These are phyloP conservation scores for Nemania diffusa DNA, from an alignment of 2,329 filamentous ascomycete genomes.

Conservation along the genomic window DNA sequence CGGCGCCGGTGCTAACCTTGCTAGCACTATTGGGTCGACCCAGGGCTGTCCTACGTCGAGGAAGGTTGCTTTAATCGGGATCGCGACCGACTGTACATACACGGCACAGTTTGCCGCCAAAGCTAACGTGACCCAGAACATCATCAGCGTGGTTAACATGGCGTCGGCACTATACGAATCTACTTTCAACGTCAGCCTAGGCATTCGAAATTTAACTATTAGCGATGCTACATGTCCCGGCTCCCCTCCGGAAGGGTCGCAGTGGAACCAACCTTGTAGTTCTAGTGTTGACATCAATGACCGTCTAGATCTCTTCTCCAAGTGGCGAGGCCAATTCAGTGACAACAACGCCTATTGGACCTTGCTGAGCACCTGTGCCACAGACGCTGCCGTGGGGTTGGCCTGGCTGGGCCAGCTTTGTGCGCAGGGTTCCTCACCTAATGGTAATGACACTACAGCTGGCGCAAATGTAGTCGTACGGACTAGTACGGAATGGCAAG, in stretches of 20 bases:
- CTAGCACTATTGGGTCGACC: slow-evolving; percentile 80
- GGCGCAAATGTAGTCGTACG: slow-evolving; percentile 90
- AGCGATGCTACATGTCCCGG: slow-evolving; percentile 79
- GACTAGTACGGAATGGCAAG: slow-evolving; percentile 89
- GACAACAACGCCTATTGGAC: slow-evolving; percentile 96
- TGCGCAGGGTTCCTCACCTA: slow-evolving; percentile 63
- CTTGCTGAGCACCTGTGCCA: slow-evolving; percentile 82
- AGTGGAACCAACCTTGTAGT: slow-evolving; percentile 86
- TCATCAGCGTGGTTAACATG: slow-evolving; percentile 85
- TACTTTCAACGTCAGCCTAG: slow-evolving; percentile 94
- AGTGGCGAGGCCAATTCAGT: slow-evolving; percentile 80
- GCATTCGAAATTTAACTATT: slow-evolving; percentile 85
- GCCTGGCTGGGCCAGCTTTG: slow-evolving; percentile 95
- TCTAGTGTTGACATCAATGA: slow-evolving; percentile 72
- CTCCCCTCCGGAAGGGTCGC: slow-evolving; percentile 70
- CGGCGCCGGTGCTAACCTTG: slow-evolving; percentile 81
- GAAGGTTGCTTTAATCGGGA: slow-evolving; percentile 89
- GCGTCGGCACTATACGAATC: slow-evolving; percentile 89
- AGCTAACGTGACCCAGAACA: slow-evolving; percentile 73
- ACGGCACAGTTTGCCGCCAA: slow-evolving; percentile 75
- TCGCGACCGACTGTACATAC: slow-evolving; percentile 94
- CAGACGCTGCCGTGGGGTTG: slow-evolving; percentile 85
- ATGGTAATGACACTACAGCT: slow-evolving; percentile 76
- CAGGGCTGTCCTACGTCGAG: slow-evolving; percentile 89
- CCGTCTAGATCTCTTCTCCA: slow-evolving; percentile 87